Evolutionary conservation across 2,329 filamentous ascomycete genomes (phyloP), one percentile per base, ranked within the genome.

Genomic region (Phialocephala sp.): DNA sequence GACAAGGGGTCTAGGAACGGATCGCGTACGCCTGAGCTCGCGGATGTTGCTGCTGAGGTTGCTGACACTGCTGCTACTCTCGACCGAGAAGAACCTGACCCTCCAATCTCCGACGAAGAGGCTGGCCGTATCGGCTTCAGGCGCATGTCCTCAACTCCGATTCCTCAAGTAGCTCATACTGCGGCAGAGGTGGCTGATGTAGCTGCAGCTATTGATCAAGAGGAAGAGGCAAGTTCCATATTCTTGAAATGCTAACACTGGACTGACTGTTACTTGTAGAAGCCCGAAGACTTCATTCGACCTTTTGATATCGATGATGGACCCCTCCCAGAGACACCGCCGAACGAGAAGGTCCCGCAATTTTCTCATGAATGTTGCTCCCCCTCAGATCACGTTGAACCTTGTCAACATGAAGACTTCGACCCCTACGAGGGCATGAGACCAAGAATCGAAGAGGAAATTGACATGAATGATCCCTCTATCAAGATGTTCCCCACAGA

Each of bases 101-200:
- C 75, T 5, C 71, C 75, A 24, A 65, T 77, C n/a, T 69, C 75
- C 5, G 74, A 79, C 61, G 71, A 73, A 4, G 74, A 76, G 60
- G 76, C 74, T 54, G 76, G 74, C 20, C 72, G 74, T 47, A 73
- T 72, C 56, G 76, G 77, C n/a, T 66, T 72, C 24, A 73, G 77
- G 60, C 74, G 76, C 36, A 68, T 80, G 59, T 79, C 79, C 4
- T 70, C 67, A 4, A 80, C 80, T 3, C 79, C 80, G 4, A 79
- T 80, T 56, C 73, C 77, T 32, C 74, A 83, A 64, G 79, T 80
- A 52, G 78, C 81, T 12, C 73, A 73, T 5, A 80, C 78, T 8
- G 80, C 81, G 6, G 80, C 79, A 2, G 82, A 84, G 69, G 79
- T 81, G 35, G 79, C 80, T 32, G 77, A 82, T 63, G 78, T 77